Evolutionary conservation across 2,329 filamentous ascomycete genomes (phyloP).

Genomic region (Monilinia fructigena): DNA sequence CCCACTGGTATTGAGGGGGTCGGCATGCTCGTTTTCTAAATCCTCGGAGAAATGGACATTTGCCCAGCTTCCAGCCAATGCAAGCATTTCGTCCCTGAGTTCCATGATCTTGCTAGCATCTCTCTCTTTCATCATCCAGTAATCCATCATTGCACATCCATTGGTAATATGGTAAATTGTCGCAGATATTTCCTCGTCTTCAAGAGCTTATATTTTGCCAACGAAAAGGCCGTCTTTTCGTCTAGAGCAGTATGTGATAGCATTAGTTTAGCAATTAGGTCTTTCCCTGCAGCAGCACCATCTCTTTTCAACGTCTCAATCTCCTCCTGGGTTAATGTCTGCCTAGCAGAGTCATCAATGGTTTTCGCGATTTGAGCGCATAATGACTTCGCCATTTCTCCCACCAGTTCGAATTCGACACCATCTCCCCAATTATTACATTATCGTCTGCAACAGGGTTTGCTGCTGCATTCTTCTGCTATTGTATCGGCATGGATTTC

Average conservation of each 20-base stretch:
- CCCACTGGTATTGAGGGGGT: conserved; percentile 19
- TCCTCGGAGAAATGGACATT: conserved; percentile 69
- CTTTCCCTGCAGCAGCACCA: conserved; percentile 75
- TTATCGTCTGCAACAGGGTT: conserved; percentile 43
- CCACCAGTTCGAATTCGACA: conserved; percentile 49
- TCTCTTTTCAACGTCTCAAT: conserved; percentile 71
- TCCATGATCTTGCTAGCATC: conserved; percentile 82
- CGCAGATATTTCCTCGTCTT: conserved; percentile 94
- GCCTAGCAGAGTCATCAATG: conserved; percentile 62
- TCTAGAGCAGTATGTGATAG: conserved; percentile 85
- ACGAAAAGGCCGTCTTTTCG: conserved; percentile 89
- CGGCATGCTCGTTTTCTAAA: conserved; percentile 18
- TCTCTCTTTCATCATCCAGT: conserved; percentile 77
- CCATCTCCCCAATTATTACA: conserved; percentile 45
- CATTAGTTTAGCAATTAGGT: conserved; percentile 90
- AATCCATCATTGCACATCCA: conserved; percentile 76
- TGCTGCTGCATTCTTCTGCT: conserved; percentile 48
- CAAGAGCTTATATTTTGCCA: conserved; percentile 92
- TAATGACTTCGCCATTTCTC: conserved; percentile 52
- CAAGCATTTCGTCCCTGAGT: conserved; percentile 79
- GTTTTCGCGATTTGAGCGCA: conserved; percentile 57
- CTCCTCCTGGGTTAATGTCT: conserved; percentile 71
- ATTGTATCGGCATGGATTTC: conserved; percentile 84
- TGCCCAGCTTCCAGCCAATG: conserved; percentile 80
- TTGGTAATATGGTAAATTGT: conserved; percentile 78